Base-by-base conservation (phyloP, 495 filamentous ascomycete genomes). In the Cercophora scortea region DNA sequence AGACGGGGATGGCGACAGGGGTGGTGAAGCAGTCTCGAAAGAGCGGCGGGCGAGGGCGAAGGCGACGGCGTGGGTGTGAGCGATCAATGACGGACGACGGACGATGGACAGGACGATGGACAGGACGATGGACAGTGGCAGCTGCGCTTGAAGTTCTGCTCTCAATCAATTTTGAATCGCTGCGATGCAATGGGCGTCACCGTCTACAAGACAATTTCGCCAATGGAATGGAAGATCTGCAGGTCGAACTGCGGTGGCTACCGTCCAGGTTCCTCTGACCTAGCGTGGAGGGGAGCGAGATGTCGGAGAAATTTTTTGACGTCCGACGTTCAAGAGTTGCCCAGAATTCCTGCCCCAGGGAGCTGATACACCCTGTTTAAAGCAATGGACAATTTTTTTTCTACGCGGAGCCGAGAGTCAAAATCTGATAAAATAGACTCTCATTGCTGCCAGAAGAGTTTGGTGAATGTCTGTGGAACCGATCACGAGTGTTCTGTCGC, bases 341-440 rank as follows among this genome's bases (percentile, higher is more conserved):
- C 71, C 69, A 73, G 57, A 69, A 65, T 68, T 72, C 58, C 57
- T 68, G 69, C 71, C 71, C 71, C 66, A 71, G 60, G 48, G 51
- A 56, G 45, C 50, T 47, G 71, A 74, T 73, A 73, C 71, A 73
- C 70, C 25, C 25, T 25, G 2, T 25, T 25, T 25, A 25, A 5
- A 25, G 25, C 25, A 25, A 25, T 25, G 25, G 25, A 5, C 25
- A 25, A 47, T 47, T 45, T 41, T n/a, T n/a, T n/a, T n/a, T n/a
- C n/a, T 41, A 41, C 38, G 6, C 12, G 38, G 3, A 12, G 38
- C 2, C 11, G 12, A 41, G 7, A 25, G 13, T 45, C 15, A 6
- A 13, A 45, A 16, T 12, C 19, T 41, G 47, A 11, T n/a, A 16
- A 10, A 46, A 53, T 25, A 25, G 25, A 25, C 25, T 25, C 25